Base-by-base conservation (phyloP, 192 early-diverging fungal species). In the Entomortierella lignicola region DNA sequence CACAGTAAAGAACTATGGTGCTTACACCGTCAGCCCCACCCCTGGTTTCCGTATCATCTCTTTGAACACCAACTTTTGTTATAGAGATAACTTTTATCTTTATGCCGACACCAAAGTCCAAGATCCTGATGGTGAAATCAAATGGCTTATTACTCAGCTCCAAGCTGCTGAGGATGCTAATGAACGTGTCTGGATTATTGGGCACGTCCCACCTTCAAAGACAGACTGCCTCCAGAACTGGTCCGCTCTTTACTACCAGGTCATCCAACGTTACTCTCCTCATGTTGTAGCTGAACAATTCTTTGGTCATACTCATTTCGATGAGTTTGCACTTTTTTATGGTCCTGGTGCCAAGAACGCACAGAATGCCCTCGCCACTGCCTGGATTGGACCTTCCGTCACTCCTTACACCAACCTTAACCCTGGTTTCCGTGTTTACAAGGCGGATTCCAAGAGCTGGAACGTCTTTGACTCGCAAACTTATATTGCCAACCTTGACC, bases 31-130 rank as follows among this genome's bases (percentile, higher is more conserved):
- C 0, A 82, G 81, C 58, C 87, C 87, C 15, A 41, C 66, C 2
- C 73, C 74, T 39, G 86, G 84, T 0, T 54, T 89, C 23, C 81
- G 83, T 26, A 62, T 89, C 21, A 83, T 89, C 41, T 83, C 82
- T 5, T 27, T 89, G 8, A 89, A 89, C 57, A 89, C 84, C 39
- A 89, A 88, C 64, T 89, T 87, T 50, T 89, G 87, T 26, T 89
- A 89, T 55, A 84, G 71, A 23, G 17, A 85, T 11, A 88, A 89
- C 80, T 85, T 82, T 64, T 88, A 85, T 77, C 70, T 87, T 8
- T 83, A 85, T 67, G 74, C 65, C 21, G 43, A 81, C 20, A 73
- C 71, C 23, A 71, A 82, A 30, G 79, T 72, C 20, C 57, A 69
- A 55, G 87, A 89, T 56, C 86, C 87, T 15, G 81, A 88, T 53